Conservation (phyloP, 768 basidiomycete genomes). For the Panus rudis region DNA sequence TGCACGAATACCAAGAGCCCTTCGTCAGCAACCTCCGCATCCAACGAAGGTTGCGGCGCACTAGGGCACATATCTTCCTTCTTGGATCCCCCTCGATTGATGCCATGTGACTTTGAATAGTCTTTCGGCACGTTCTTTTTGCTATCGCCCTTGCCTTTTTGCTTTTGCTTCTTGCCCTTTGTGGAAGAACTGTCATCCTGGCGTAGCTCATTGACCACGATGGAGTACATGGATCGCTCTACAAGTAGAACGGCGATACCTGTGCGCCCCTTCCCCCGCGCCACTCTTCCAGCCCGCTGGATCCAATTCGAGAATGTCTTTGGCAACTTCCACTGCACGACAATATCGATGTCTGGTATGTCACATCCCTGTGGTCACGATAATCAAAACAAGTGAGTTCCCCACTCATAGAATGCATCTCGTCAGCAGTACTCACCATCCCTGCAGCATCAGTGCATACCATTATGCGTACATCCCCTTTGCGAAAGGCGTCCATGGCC, state of each 20-base stretch:
- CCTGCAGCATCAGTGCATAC: slow-evolving; percentile 31
- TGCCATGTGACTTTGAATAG: slow-evolving; percentile 9
- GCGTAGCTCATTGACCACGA: not conserved
- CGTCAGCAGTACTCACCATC: slow-evolving; percentile 19
- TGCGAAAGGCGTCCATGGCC: slow-evolving; percentile 22
- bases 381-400: too few species aligned
- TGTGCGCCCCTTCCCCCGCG: slow-evolving; percentile 1
- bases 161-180: not conserved
- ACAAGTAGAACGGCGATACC: slow-evolving; percentile 15
- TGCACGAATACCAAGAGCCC: slow-evolving; percentile 25
- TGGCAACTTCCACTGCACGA: slow-evolving; percentile 18
- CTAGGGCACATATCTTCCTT: not conserved
- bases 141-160: not conserved
- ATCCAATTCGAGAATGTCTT: slow-evolving; percentile 13
- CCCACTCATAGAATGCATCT: too few species aligned
- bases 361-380: slow-evolving; percentile 14
- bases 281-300: slow-evolving; percentile 15
- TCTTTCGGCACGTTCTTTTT: slow-evolving; percentile 2
- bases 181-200: not conserved
- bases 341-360: slow-evolving; percentile 14
- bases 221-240: slow-evolving; percentile 7
- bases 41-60: slow-evolving; percentile 5
- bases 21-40: slow-evolving; percentile 17
- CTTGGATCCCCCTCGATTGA: slow-evolving; percentile 2
- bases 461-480: slow-evolving; percentile 19